phyloP scores from a whole-genome alignment of 345 rosid species.

The Citrus unshiu region DNA sequence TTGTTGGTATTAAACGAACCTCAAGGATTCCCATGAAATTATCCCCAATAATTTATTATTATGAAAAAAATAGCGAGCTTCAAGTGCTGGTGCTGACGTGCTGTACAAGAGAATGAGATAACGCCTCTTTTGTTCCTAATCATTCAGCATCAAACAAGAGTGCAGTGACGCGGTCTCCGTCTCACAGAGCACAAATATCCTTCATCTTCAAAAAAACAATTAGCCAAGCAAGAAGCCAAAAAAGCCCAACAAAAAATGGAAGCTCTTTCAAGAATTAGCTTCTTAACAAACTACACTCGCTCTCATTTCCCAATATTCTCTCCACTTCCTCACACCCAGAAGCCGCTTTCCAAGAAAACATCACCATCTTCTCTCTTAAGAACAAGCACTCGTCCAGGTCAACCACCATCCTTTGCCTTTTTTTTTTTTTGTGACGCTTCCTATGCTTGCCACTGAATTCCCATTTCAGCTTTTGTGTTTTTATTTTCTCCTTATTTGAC shows the following conservation, averaged over 20 bases:
- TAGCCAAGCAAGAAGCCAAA: neutral
- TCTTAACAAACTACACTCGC: constrained; percentile 32
- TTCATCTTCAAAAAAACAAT: neutral
- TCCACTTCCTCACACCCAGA: constrained; percentile 29
- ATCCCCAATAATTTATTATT: no score
- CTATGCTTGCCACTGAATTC: neutral
- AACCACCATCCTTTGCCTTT: neutral
- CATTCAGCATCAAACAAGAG: neutral
- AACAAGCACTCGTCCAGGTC: constrained; percentile 55
- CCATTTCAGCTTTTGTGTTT: neutral
- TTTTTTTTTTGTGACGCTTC: neutral
- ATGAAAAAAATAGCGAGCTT: no score
- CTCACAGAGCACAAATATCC: neutral
- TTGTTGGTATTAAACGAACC: no score
- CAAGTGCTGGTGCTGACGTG: no score
- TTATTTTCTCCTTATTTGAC: neutral
- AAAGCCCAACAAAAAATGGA: constrained; percentile 48
- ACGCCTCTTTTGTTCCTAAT: neutral
- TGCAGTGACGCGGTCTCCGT: neutral
- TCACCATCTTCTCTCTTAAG: constrained; percentile 30
- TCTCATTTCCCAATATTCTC: constrained; percentile 20
- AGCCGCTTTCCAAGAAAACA: constrained; percentile 19
- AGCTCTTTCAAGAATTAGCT: constrained; percentile 45
- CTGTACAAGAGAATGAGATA: neutral
- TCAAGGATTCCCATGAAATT: no score